These are phyloP conservation scores for Catharanthus roseus DNA, from an alignment of 257 asterid species.

Conservation along the genomic window DNA sequence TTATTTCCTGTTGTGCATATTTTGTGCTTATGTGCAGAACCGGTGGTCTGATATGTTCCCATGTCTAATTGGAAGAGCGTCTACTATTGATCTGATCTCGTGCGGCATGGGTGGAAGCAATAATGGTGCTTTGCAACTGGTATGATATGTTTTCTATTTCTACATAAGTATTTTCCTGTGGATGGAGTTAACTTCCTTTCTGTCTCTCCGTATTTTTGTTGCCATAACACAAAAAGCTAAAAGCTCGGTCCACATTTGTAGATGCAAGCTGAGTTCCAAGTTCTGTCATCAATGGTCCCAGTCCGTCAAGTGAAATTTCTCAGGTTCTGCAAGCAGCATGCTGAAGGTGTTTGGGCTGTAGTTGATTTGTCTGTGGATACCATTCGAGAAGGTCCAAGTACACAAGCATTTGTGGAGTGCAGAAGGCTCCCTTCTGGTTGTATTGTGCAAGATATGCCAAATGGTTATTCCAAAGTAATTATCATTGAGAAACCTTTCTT, in stretches of 20 bases:
- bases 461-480: conserved; percentile 74
- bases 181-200: conserved; percentile 1
- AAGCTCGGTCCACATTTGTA: conserved; percentile 19
- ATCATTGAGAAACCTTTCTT: not conserved
- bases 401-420: conserved; percentile 27
- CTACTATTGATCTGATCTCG: conserved; percentile 54
- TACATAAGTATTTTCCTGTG: too few relatives aligned
- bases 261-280: conserved; percentile 86
- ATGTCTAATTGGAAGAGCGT: conserved; percentile 50
- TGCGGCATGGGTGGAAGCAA: conserved; percentile 69
- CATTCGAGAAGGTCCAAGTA: conserved; percentile 29
- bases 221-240: not conserved
- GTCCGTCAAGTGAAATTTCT: conserved; percentile 55
- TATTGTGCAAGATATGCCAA: conserved; percentile 57
- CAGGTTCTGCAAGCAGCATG: conserved; percentile 79
- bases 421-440: conserved; percentile 93
- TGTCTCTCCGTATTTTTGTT: not conserved
- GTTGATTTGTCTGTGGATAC: conserved; percentile 74
- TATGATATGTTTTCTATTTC: conserved; percentile 20
- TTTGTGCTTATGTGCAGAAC: conserved; percentile 24
- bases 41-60: conserved; percentile 80
- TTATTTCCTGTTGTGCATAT: not conserved
- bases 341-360: conserved; percentile 71
- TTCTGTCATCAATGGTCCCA: conserved; percentile 68
- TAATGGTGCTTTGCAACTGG: conserved; percentile 76